Base-by-base conservation (phyloP, 2,329 filamentous ascomycete species). In the Septoria petroselini region DNA sequence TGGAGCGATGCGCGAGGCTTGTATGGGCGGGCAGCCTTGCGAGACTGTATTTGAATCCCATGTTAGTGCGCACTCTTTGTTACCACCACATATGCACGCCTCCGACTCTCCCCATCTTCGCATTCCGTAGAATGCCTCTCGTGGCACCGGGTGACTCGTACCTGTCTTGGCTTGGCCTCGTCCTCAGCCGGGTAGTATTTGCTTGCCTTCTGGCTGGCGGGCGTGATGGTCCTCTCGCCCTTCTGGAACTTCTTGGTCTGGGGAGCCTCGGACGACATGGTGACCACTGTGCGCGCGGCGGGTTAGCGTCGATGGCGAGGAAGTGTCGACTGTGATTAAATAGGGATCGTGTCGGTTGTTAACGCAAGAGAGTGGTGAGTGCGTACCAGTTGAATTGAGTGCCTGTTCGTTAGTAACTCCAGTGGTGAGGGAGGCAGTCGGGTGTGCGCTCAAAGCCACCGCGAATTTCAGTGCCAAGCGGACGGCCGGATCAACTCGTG, bases 131-230 rank as follows among this genome's bases (percentile, higher is more conserved):
- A 11, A 18, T 25, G 14, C 39, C 48, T 40, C 29, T n/a, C n/a
- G n/a, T n/a, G n/a, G n/a, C n/a, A n/a, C n/a, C n/a, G 17, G 31
- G 17, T 25, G 34, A 39, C 38, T 44, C 90, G 82, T 83, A 98
- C 93, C 88, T 94, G 91, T 84, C 91, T 95, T 70, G 84, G 82
- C 77, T 86, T 79, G 73, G 82, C 73, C 72, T 91, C 87, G 77
- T 96, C 91, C 76, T 94, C 87, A 73, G 89, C 88, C 75, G 90
- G 88, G 81, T 98, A 98, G 89, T 91, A 98, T 82, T 96, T 97
- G 82, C 88, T 84, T 70, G 91, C 91, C 88, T 94, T 95, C 77
- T 95, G 84, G 72, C 81, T 80, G 76, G 81, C 76, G 76, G 87
- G 83, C 75, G 88, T 90, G 76, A 96, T 85, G 76, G 86, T 82